Evolutionary conservation across 306 rosid genomes (phyloP).

Genomic region (Acacia confusa): DNA sequence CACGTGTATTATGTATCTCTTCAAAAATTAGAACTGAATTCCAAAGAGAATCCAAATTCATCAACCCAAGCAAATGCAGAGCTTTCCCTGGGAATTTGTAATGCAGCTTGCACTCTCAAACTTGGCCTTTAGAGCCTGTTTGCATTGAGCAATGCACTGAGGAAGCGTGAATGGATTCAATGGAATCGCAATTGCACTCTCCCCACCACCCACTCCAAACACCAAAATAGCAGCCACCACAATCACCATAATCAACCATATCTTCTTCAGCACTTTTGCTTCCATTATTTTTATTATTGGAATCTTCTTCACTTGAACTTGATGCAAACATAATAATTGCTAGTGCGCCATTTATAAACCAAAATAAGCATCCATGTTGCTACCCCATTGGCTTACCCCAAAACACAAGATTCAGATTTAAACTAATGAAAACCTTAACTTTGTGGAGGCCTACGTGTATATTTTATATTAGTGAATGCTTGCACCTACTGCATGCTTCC

Average conservation of each 20-base stretch:
- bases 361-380: background rate
- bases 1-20: background rate
- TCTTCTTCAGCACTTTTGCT: background rate
- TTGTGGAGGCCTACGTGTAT: background rate
- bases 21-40: background rate
- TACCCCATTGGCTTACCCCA: background rate
- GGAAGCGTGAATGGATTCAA: constrained; percentile 38
- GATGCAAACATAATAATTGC: background rate
- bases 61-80: constrained; percentile 39
- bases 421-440: background rate
- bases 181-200: constrained; percentile 39
- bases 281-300: background rate
- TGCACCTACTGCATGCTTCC: constrained; percentile 13
- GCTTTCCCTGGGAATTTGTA: constrained; percentile 22
- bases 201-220: background rate
- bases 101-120: constrained; percentile 32
- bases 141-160: constrained; percentile 30
- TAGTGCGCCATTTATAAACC: background rate
- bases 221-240: background rate
- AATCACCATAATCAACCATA: background rate
- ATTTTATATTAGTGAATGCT: background rate
- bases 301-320: background rate
- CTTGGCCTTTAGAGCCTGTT: constrained; percentile 17
- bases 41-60: background rate
- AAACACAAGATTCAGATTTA: background rate